Conservation (phyloP, 2,329 filamentous ascomycete genomes). For the Lomentospora prolificans region DNA sequence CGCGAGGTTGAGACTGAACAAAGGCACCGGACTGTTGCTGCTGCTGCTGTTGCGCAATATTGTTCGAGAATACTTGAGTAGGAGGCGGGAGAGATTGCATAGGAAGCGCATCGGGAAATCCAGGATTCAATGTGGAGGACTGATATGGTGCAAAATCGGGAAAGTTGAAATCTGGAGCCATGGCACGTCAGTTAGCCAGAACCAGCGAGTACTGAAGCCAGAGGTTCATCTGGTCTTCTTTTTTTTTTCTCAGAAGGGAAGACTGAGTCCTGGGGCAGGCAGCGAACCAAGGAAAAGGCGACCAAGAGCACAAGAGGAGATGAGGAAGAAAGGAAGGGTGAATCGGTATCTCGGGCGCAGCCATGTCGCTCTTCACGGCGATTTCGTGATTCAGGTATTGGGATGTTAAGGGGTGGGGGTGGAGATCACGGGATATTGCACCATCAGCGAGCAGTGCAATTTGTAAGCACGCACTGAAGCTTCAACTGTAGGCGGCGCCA, state of each 20-base stretch:
- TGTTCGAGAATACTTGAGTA: slow-evolving; percentile 33
- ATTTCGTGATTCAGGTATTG: background rate
- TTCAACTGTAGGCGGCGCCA: slow-evolving; percentile 10
- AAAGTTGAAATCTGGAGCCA: slow-evolving; percentile 50
- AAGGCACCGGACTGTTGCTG: slow-evolving; percentile 21
- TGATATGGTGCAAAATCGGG: slow-evolving; percentile 32
- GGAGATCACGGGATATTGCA: slow-evolving; percentile 52
- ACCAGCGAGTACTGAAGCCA: background rate
- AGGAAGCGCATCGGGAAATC: slow-evolving; percentile 35
- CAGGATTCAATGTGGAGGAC: slow-evolving; percentile 13
- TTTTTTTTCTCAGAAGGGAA: too few species aligned
- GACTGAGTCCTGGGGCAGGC: too few species aligned
- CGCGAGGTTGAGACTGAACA: slow-evolving; percentile 14
- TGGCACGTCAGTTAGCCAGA: slow-evolving; percentile 24
- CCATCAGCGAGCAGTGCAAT: slow-evolving; percentile 35
- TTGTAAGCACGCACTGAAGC: slow-evolving; percentile 25
- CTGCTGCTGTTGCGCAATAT: slow-evolving; percentile 14
- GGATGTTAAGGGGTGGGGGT: background rate
- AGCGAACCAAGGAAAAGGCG: too few species aligned
- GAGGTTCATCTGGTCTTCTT: background rate
- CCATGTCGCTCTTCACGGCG: too few species aligned
- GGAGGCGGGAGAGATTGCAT: slow-evolving; percentile 45
- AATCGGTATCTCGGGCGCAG: too few species aligned
- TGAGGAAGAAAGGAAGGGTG: too few species aligned
- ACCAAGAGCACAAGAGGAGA: too few species aligned